A percentile compares a stretch with the other conserved stretches of the same genome.
These are phyloP conservation scores for Lactarius pseudohatsudake DNA, from an alignment of 768 basidiomycete genomes.

Conservation along the genomic window DNA sequence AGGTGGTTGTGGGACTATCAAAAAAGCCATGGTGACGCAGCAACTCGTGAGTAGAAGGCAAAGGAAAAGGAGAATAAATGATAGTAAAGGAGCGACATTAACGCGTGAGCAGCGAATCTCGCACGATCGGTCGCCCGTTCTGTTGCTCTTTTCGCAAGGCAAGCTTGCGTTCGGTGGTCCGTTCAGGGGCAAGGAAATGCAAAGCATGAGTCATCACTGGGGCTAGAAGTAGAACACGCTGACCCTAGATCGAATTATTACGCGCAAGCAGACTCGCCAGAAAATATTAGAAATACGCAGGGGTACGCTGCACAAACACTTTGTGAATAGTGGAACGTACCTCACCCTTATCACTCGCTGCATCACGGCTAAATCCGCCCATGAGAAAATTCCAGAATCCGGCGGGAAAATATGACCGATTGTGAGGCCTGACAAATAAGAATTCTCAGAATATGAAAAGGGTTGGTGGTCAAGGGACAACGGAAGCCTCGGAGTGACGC, in stretches of 20 bases:
- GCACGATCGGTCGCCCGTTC: not conserved
- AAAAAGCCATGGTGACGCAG: constrained; percentile 21
- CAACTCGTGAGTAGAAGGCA: not conserved
- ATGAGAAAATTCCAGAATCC: constrained; percentile 18
- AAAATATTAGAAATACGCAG: not conserved
- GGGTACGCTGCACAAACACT: constrained; percentile 1
- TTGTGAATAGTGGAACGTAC: constrained; percentile 17
- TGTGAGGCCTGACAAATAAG: constrained; percentile 7
- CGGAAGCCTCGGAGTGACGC: constrained; percentile 5
- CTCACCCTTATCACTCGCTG: constrained; percentile 13
- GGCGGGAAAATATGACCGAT: constrained; percentile 16
- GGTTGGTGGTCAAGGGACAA: constrained; percentile 8
- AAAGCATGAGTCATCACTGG: not conserved
- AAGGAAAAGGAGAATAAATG: not conserved
- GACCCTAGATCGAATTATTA: not conserved
- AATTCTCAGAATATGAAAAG: constrained; percentile 2
- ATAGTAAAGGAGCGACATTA: constrained; percentile 8
- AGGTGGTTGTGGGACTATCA: constrained; percentile 2
- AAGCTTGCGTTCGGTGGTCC: not conserved
- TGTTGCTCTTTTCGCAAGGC: not conserved
- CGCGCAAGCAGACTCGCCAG: not conserved
- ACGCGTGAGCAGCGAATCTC: constrained; percentile 11
- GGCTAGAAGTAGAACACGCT: not conserved
- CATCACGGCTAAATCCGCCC: constrained; percentile 20
- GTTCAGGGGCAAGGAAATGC: not conserved